phyloP scores from a whole-genome alignment of 345 rosid genomes.

The Salix caprea region DNA sequence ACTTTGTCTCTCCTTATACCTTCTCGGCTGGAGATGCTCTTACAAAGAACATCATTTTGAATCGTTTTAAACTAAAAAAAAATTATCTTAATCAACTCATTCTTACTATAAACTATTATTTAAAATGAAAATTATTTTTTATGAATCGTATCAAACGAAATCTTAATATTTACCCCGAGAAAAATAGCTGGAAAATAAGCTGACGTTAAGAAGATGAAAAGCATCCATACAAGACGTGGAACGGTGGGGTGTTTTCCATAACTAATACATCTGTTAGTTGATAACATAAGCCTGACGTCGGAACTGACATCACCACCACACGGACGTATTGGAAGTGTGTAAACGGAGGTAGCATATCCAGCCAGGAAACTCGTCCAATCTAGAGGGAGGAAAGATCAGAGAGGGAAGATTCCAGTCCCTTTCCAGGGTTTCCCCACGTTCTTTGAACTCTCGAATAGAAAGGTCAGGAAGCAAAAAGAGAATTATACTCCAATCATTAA shows the following conservation, averaged over 20 bases:
- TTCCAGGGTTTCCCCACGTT: not conserved
- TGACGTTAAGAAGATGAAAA: not conserved
- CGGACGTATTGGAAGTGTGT: not conserved
- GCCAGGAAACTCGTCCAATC: not conserved
- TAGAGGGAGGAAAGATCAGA: not conserved
- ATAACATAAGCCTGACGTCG: conserved; percentile 18
- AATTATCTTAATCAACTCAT: too few relatives aligned
- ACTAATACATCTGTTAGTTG: not conserved
- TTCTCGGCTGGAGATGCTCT: too few relatives aligned
- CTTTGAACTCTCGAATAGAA: not conserved
- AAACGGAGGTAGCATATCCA: not conserved
- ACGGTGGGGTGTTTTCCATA: not conserved
- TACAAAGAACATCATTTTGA: too few relatives aligned
- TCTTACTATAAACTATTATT: too few relatives aligned
- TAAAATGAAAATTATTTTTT: too few relatives aligned
- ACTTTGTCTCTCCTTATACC: too few relatives aligned
- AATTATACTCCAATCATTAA: not conserved
- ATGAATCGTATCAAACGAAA: too few relatives aligned
- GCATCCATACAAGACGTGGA: not conserved
- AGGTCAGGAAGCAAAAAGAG: not conserved
- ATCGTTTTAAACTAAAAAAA: too few relatives aligned
- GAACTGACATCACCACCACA: conserved; percentile 11
- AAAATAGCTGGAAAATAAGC: too few relatives aligned
- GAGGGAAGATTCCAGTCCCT: not conserved
- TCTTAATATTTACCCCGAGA: not conserved